Base-by-base conservation (phyloP, 306 rosid species). In the Cyclanthera cordifolia region DNA sequence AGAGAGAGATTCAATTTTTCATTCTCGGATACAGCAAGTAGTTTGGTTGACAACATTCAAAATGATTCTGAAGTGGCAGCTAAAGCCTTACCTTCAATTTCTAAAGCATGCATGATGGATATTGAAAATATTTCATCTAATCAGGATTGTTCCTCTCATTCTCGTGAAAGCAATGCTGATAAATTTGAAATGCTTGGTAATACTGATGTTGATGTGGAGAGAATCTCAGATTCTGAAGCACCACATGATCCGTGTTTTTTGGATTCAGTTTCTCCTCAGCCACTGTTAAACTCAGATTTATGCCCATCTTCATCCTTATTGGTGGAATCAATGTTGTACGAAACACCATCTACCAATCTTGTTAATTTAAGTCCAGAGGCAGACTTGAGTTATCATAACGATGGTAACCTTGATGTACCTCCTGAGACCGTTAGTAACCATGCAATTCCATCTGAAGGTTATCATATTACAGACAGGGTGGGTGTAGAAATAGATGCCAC, bases 1-100 rank as follows among this genome's bases (percentile, higher is more conserved):
- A 86, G 80, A 72, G 79, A 81, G 53, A 74, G 75, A 73, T 81
- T 90, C 10, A 53, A 77, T 84, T 76, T 78, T 69, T 72, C 81
- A 1, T 81, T 76, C 74, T 75, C 87, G 82, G 87, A 83, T 64
- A 71, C 81, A 28, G 71, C 58, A 65, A 77, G 83, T 75, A 76
- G 81, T 34, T 65, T 67, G 60, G 81, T 71, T 73, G 91, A 87
- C 74, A 79, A 73, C 78, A 54, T 71, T 76, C 82, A 73, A 53
- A 76, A 83, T 30, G 88, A 82, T 57, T 72, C 67, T 57, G 56
- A 78, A 72, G 72, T 34, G 39, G 73, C 66, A 48, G 76, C 84
- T 76, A 65, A 74, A 46, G 77, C 73, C 50, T 72, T 73, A 57
- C 73, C 78, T 25, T 75, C 83, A 32, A 11, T 37, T 51, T 32